Evolutionary conservation across 2,329 filamentous ascomycete genomes (phyloP), one percentile per base, ranked within the genome.

Genomic region (Purpureocillium lavendulum): DNA sequence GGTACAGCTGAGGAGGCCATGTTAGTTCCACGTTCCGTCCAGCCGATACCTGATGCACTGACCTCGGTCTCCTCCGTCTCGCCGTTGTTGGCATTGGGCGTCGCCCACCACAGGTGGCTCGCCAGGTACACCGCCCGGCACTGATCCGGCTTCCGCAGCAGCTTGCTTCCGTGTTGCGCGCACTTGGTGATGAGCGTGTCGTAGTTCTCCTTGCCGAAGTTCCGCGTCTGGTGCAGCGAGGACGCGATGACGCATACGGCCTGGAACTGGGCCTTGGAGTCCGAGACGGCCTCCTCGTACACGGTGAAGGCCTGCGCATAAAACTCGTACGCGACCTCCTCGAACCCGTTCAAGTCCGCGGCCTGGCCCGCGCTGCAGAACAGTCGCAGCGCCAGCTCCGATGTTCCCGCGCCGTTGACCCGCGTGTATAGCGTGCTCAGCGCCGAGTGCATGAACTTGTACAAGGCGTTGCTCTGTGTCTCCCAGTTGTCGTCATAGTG

Each of bases 131-230:
- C 92, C 0, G 92, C 92, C 17, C 92, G 81, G 60, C 92, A 98
- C 65, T 98, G 92, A 59, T 98, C 92, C 2, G 92, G 94, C 67
- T 98, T 98, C 64, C 95, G 90, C 51, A 98, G 73, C 48, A 98
- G 70, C 61, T 97, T 98, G 66, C 89, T 96, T 14, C 92, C 90
- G 57, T 98, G 94, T 50, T 97, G 75, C 3, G 94, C 90, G 49
- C 88, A 94, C 65, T 98, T 98, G 9, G 92, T 98, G 57, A 98
- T 98, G 28, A 98, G 71, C 0, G 92, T 98, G 60, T 98, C 94
- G 62, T 97, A 98, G 57, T 97, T 98, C 64, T 98, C 92, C 60
- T 90, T 89, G 45, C 86, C 82, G 59, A 98, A 98, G 54, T 90
- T 82, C 42, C 90, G 75, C 11, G 87, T 90, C 47, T 87, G 83